Evolutionary conservation across 2,329 filamentous ascomycete species (phyloP), one percentile per base, ranked within the genome.

Genomic region (Xylariaceae sp.): DNA sequence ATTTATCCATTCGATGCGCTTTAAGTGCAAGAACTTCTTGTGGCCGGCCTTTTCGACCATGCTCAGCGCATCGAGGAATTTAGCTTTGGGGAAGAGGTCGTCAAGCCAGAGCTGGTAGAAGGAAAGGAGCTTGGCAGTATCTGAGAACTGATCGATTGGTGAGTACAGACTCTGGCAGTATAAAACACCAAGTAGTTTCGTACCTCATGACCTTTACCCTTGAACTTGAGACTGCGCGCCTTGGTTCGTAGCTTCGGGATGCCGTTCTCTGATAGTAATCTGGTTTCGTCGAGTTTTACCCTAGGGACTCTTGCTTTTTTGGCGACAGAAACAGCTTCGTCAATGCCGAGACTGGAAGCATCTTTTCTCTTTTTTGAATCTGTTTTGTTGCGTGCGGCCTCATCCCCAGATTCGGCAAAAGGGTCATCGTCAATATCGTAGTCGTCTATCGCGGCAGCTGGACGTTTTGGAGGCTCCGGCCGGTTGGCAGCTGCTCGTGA

Each of bases 61-160:
- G 32, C 77, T 72, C 6, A 97, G 72, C 3, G 87, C 93, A 60
- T 98, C 93, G 38, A 87, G 79, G 60, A 98, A 98, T 60, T 90
- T 92, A 5, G 92, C 93, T 61, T 94, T 90, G 11, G 93, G 93
- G 61, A 91, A 98, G 11, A 98, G 74, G 61, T 96, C 90, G 67
- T 98, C 92, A 2, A 98, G 85, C 93, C 93, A 98, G 45, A 95
- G 68, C 64, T 97, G 93, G 63, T 97, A 98, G 63, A 94, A 88
- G 20, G 87, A 88, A 38, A 98, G 75, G 20, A 98, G 76, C 14
- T 83, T 81, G 0, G 84, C 79, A 10, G 90, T 81, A 62, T 98
- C 93, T 16, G 86, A 84, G 67, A 93, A 97, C 83, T 92, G 43
- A 23, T 2, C 25, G n/a, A 8, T 5, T 11, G 25, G 54, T 17